Evolutionary conservation across 805 yeast species (phyloP), one percentile per base, ranked within the genome.

Genomic region (Priceomyces carsonii): DNA sequence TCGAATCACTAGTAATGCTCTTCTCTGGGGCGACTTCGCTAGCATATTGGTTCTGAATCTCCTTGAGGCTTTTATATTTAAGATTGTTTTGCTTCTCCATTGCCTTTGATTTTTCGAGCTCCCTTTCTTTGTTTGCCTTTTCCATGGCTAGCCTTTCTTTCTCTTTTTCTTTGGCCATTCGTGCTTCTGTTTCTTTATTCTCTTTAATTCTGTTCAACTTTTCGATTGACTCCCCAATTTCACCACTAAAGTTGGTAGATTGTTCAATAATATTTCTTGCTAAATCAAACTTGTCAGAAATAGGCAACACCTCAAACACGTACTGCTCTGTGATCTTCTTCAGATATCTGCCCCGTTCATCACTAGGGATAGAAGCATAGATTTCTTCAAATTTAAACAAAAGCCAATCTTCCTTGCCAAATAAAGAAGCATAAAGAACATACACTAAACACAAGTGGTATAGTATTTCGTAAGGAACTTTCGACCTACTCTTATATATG

Each of bases 301-400:
- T 53, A 1, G 70, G 65, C 29, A 64, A 53, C 2, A 67, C 55
- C 38, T 66, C 62, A 41, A 57, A 62, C 12, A 61, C 57, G 36
- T 55, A 57, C 39, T 66, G 48, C 18, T 67, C 66, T 6, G 56
- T 33, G 26, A 64, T 43, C 30, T 59, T 51, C 16, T 43, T 44
- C 26, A 50, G 38, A 35, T 47, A 51, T 14, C 44, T 49, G 7
- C 47, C 48, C 3, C 26, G 16, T 3, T 23, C 20, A 16, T 21
- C 20, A 18, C n/a, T 42, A 15, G 41, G 38, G 15, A 43, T 16
- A 8, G 30, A 10, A 8, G 45, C 35, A 36, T 48, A 50, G 8
- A 47, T 29, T 9, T 21, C 16, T 18, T 41, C 35, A 38, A 49
- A 47, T 31, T 42, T 42, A 3, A 24, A 27, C 13, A 29, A 25